Conservation (phyloP, 768 basidiomycete genomes). For the Aureoboletus auriporus region DNA sequence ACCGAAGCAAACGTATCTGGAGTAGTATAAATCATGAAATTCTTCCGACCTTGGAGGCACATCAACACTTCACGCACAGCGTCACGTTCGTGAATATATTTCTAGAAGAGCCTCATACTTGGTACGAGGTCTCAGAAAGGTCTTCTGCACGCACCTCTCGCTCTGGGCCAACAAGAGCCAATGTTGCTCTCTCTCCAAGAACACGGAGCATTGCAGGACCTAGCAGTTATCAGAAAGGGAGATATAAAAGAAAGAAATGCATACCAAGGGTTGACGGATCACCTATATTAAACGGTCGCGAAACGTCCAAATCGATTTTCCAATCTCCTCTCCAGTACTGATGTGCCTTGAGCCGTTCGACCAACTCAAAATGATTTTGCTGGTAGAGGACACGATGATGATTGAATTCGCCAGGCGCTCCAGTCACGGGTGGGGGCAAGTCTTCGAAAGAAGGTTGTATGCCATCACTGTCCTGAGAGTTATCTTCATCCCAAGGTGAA, state of each 20-base stretch:
- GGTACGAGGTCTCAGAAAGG: background rate
- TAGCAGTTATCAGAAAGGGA: conserved; percentile 16
- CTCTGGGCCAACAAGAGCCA: conserved; percentile 38
- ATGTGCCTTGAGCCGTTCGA: conserved; percentile 57
- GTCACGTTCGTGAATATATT: conserved; percentile 70
- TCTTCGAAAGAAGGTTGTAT: conserved; percentile 11
- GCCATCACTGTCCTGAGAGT: conserved; percentile 25
- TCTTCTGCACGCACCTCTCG: conserved; percentile 35
- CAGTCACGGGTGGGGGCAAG: conserved; percentile 5
- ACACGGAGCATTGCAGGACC: conserved; percentile 44
- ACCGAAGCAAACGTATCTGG: conserved; percentile 32
- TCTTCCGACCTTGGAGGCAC: conserved; percentile 67
- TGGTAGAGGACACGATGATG: conserved; percentile 1
- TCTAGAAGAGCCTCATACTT: conserved; percentile 33
- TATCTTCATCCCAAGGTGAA: conserved; percentile 60
- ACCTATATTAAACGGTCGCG: conserved; percentile 53
- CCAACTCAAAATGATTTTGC: conserved; percentile 39
- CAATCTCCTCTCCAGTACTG: conserved; percentile 79
- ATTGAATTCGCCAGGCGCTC: background rate
- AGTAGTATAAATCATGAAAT: conserved; percentile 46
- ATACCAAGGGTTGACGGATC: conserved; percentile 72
- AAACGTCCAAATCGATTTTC: conserved; percentile 43
- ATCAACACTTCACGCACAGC: conserved; percentile 76
- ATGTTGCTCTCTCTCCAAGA: conserved; percentile 34
- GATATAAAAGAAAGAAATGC: conserved; percentile 2